Evolutionary conservation across 495 filamentous ascomycete species (phyloP).

Genomic region (Penicillium angulare): DNA sequence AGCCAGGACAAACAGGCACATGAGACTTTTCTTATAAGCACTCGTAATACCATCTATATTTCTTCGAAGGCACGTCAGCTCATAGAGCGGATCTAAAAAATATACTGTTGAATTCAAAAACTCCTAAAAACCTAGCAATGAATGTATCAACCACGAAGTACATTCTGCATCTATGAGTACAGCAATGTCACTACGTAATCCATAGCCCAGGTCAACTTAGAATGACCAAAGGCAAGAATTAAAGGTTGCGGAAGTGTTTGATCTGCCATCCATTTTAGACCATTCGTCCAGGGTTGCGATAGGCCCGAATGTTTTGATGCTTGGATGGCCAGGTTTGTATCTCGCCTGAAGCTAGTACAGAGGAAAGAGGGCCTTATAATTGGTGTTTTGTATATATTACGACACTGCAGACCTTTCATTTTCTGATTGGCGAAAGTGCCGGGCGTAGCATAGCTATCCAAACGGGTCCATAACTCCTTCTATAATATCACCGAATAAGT

Average conservation of each 20-base stretch:
- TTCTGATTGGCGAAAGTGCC: not conserved
- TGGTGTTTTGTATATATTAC: too few species aligned
- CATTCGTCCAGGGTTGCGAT: slow-evolving; percentile 56
- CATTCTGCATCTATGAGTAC: not conserved
- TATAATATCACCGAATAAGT: not conserved
- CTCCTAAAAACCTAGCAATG: not conserved
- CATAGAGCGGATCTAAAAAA: too few species aligned
- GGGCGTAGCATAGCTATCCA: not conserved
- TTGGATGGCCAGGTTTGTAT: slow-evolving; percentile 35
- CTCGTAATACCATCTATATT: too few species aligned
- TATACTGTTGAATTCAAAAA: too few species aligned
- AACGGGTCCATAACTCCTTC: slow-evolving; percentile 11
- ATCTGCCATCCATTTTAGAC: slow-evolving; percentile 83
- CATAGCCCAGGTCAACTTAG: not conserved
- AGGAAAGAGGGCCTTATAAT: not conserved
- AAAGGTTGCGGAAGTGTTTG: slow-evolving; percentile 4
- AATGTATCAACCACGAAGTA: not conserved
- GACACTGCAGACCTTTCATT: too few species aligned
- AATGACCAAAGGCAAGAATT: not conserved
- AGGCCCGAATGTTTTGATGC: slow-evolving; percentile 57
- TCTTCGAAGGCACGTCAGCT: too few species aligned
- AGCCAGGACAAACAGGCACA: too few species aligned
- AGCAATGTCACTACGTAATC: slow-evolving; percentile 8
- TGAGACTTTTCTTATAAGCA: too few species aligned
- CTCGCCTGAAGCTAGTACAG: not conserved